phyloP scores from a whole-genome alignment of 352 stramenopile genomes.

The Phytopythium boreale region DNA sequence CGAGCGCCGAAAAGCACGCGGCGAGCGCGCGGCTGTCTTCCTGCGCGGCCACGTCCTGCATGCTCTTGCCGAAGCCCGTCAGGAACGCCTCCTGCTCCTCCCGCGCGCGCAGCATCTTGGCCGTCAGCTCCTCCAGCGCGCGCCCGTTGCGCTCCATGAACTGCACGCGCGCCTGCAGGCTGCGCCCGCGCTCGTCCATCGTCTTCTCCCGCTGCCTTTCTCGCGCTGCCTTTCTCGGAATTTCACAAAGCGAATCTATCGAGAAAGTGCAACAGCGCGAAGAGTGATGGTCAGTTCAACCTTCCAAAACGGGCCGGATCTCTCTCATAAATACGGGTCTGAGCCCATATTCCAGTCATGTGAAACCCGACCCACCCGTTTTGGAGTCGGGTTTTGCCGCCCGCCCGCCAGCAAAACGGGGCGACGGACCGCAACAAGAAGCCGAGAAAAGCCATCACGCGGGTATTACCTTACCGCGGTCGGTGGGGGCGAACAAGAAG shows the following conservation, averaged over 20 bases:
- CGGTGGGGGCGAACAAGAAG: not conserved
- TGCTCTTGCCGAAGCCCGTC: constrained; percentile 37
- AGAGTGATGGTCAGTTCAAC: constrained; percentile 1
- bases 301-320: not conserved
- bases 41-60: constrained; percentile 65
- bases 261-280: not conserved
- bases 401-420: not conserved
- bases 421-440: not conserved
- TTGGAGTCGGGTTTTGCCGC: not conserved
- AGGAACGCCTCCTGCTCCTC: constrained; percentile 73
- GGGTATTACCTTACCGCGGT: too few species aligned
- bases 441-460: too few species aligned
- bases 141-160: constrained; percentile 80
- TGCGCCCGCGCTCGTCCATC: constrained; percentile 46
- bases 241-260: not conserved
- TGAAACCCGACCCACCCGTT: not conserved
- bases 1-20: constrained; percentile 46
- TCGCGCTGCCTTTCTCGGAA: not conserved
- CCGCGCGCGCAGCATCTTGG: constrained; percentile 55
- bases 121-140: constrained; percentile 71
- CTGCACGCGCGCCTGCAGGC: constrained; percentile 60
- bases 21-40: constrained; percentile 45
- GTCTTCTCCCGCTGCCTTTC: not conserved
- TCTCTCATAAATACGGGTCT: not conserved
- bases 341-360: not conserved